Evolutionary conservation across 164 flowering plant species (phyloP), one percentile per base, ranked within the genome.

Genomic region (Vitis rupestris): DNA sequence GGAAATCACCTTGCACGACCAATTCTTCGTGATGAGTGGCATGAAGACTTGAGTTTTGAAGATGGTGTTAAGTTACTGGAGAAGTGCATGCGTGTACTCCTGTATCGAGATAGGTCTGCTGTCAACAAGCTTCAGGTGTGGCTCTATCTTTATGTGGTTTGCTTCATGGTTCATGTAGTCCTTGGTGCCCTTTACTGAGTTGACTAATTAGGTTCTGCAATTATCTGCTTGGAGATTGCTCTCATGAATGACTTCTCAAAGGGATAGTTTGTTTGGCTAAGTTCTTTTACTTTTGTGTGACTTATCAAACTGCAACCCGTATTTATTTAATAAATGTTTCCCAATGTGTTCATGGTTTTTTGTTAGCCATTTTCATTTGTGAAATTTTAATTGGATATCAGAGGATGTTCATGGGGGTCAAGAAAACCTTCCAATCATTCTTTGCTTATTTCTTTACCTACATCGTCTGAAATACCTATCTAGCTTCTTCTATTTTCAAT

Each of bases 1-100:
- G 99, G 99, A 1, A 95, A 90, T 80, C 99, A 95, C 81, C 93
- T 95, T 69, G 97, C 99, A 49, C 76, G 91, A 12, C 99, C 98
- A 27, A 85, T 95, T 59, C 90, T 95, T 37, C 97, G 98, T 53
- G 91, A 88, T 57, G 97, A 95, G 74, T 93, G 98, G 98, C 81
- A 79, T 58, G 93, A 91, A 70, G 79, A 91, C 77, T 59, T 95
- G 89, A 91, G 81, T 73, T 95, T 82, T 82, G 99, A 93, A 81
- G 99, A 95, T 2, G 98, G 88, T 61, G 99, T 95, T 49, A 90
- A 81, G 74, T 66, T 95, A 27, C 78, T 95, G 72, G 99, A 95
- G 87, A 91, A 93, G 66, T 95, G 99, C 80, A 88, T 95, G 99
- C 93, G 86, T 62, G 93, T 91, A 49, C 91, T 92, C 66, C 76